phyloP scores from a whole-genome alignment of 768 basidiomycete species.

The Roridomyces roridus region DNA sequence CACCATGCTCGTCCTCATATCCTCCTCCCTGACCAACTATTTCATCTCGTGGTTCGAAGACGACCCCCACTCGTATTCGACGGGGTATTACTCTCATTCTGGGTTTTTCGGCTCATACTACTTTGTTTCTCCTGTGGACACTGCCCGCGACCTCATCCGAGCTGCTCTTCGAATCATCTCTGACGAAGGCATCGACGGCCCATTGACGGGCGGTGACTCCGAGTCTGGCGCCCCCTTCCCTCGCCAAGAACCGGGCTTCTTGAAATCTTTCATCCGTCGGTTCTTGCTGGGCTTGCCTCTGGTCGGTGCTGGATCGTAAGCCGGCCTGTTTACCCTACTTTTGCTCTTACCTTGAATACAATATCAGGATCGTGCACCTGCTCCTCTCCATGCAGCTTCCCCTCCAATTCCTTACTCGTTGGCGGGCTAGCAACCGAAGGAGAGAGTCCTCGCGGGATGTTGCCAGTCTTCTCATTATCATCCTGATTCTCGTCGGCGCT shows the following conservation, averaged over 20 bases:
- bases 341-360: neutral
- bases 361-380: slow-evolving; percentile 62
- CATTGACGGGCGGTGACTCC: slow-evolving; percentile 25
- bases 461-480: slow-evolving; percentile 67
- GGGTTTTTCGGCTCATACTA: slow-evolving; percentile 45
- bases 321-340: neutral
- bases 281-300: slow-evolving; percentile 80
- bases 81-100: slow-evolving; percentile 33
- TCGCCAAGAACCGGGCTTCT: slow-evolving; percentile 47
- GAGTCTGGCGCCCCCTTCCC: slow-evolving; percentile 22
- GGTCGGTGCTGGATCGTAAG: slow-evolving; percentile 70
- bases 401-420: slow-evolving; percentile 72
- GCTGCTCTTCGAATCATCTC: slow-evolving; percentile 67
- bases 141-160: slow-evolving; percentile 65
- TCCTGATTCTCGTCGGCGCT: slow-evolving; percentile 66
- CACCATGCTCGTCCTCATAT: slow-evolving; percentile 66
- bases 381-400: slow-evolving; percentile 69
- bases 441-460: slow-evolving; percentile 66
- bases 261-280: slow-evolving; percentile 67
- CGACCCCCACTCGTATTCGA: slow-evolving; percentile 37
- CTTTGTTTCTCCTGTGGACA: slow-evolving; percentile 59
- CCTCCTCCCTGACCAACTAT: slow-evolving; percentile 73
- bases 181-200: slow-evolving; percentile 56
- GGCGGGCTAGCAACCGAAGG: slow-evolving; percentile 59
- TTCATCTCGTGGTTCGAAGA: slow-evolving; percentile 70